Base-by-base conservation (phyloP, 2,329 filamentous ascomycete species). In the Venturiaceae sp. region DNA sequence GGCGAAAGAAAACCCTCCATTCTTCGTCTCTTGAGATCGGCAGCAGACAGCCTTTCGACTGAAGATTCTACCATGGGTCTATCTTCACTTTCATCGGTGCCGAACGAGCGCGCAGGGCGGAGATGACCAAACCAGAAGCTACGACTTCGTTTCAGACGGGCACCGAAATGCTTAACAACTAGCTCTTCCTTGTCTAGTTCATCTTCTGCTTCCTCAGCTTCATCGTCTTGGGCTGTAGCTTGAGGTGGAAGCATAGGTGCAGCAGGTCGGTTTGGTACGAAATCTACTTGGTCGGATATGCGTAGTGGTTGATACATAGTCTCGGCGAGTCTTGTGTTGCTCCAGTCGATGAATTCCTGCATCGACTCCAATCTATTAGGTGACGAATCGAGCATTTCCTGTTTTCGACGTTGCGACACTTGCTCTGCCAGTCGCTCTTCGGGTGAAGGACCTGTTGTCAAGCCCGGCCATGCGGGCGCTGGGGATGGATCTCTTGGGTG, bases 401-500 rank as follows among this genome's bases (percentile, higher is more conserved):
- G 11, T 39, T n/a, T 11, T n/a, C 36, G 11, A 11, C n/a, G 11
- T 39, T 39, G 11, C 11, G 36, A 11, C 36, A 39, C 11, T n/a
- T 11, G 11, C n/a, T 39, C 36, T n/a, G 36, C 36, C n/a, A 39
- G 46, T 50, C 23, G 46, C 21, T n/a, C 46, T 50, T 50, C 46
- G 21, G 46, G 23, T 50, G 14, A 50, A 9, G 14, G 46, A 9
- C 46, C 46, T 11, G 46, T 50, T 11, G 9, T 11, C 23, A 26
- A 50, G 21, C 46, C 46, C 11, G 16, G 46, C 23, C 46, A 19
- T 11, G 14, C 46, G 13, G 46, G 16, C 9, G 14, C 46, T 11
- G 46, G 46, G 0, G 66, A 67, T 16, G 63, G 53, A 14, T 64
- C 59, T 5, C 64, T 64, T 23, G 67, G 63, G 33, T 68, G 65